phyloP scores from a whole-genome alignment of 352 stramenopile species.

The Phytophthora fragariaefolia region DNA sequence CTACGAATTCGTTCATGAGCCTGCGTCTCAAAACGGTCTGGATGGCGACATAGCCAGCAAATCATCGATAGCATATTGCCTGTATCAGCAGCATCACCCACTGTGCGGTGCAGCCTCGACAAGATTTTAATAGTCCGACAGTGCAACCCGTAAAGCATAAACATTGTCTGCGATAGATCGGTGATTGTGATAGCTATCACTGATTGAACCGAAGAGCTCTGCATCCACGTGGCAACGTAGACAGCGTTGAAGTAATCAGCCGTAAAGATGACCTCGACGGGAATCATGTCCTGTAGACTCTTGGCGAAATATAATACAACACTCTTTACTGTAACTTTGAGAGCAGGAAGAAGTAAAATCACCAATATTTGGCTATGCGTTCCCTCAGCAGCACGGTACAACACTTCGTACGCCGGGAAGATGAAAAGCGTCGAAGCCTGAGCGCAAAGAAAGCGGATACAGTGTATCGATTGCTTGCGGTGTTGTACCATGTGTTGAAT shows the following conservation, averaged over 20 bases:
- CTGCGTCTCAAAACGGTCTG: constrained; percentile 14
- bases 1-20: constrained; percentile 9
- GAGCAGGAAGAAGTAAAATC: constrained; percentile 30
- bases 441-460: constrained; percentile 23
- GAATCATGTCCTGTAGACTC: constrained; percentile 31
- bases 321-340: constrained; percentile 39
- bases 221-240: constrained; percentile 36
- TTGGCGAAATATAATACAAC: constrained; percentile 16
- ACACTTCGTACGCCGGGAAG: constrained; percentile 34
- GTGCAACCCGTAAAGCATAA: constrained; percentile 25
- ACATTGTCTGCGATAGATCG: constrained; percentile 25
- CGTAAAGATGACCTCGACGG: constrained; percentile 32
- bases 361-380: constrained; percentile 13
- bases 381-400: constrained; percentile 13
- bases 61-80: constrained; percentile 23
- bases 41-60: constrained; percentile 21
- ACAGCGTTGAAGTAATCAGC: constrained; percentile 38
- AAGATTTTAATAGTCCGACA: constrained; percentile 9
- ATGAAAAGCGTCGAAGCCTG: constrained; percentile 26
- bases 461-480: constrained; percentile 16
- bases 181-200: constrained; percentile 27
- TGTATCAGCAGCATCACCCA: not conserved
- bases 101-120: not conserved
- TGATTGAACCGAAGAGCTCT: constrained; percentile 17
- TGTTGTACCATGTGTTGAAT: constrained; percentile 17